Evolutionary conservation across 1,139 yeast species (phyloP), one percentile per base, ranked within the genome.

Genomic region (Petasospora fabianii): DNA sequence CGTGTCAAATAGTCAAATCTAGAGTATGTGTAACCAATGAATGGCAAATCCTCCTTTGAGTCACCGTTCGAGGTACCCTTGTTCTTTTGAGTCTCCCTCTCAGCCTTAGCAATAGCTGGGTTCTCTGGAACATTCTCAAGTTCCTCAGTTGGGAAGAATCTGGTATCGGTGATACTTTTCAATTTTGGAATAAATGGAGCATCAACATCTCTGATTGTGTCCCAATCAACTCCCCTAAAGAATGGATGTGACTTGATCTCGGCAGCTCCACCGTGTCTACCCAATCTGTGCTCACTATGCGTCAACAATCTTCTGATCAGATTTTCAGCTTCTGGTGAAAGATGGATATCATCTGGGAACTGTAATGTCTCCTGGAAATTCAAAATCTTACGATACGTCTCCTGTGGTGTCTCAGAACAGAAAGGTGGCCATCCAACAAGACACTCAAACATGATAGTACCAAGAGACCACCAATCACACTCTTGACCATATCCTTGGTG

Each of bases 381-480:
- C 59, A 94, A 71, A 58, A 92, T 92, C 74, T 92, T 94, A 44
- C 95, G 74, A 62, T 92, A 92, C 0, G 98, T 92, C 55, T 92
- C 98, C 54, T 90, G 97, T n/a, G 98, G 97, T 5, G 97, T 87
- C 60, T 92, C 98, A 1, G 96, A 84, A 65, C 98, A 94, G 65
- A 92, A 92, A 41, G 99, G 99, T 17, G 99, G 98, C 97, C 98
- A 92, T 15, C 99, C 99, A 49, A 92, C 87, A 48, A 92, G 70
- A 69, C 98, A 92, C 69, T 92, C 99, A 66, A 86, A 92, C 99
- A 92, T 92, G 60, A 92, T 92, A 1, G 97, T 96, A 20, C 99
- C 99, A 30, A 92, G 68, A 5, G 97, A 87, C 98, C 98, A 92
- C 99, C 99, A 92, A 62, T 92, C 99, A 66, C 99, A 94, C 61